phyloP scores from a whole-genome alignment of 257 asterid genomes.

The Petunia secreta region DNA sequence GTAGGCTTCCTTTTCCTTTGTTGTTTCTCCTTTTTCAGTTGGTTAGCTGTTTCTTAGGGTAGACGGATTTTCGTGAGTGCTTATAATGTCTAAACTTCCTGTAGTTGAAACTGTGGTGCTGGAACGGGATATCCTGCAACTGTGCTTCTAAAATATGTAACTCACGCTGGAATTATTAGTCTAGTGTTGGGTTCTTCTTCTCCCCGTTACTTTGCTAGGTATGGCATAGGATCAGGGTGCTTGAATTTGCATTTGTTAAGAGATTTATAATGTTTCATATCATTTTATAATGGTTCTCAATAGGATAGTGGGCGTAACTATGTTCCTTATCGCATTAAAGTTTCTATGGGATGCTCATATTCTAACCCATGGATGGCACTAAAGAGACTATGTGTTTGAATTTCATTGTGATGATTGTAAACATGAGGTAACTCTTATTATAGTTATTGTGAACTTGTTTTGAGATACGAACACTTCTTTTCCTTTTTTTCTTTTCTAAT shows the following conservation, averaged over 20 bases:
- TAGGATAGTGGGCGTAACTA: background rate
- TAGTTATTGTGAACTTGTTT: no score
- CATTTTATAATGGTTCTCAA: background rate
- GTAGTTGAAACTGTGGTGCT: conserved; percentile 63
- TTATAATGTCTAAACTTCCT: conserved; percentile 22
- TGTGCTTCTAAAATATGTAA: conserved; percentile 58
- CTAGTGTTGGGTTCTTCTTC: conserved; percentile 82
- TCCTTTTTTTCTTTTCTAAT: no score
- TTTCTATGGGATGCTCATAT: background rate
- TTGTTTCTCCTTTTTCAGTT: conserved; percentile 10
- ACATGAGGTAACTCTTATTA: no score
- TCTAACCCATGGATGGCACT: background rate
- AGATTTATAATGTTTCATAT: background rate
- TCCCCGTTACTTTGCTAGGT: conserved; percentile 60
- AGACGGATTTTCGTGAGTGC: conserved; percentile 26
- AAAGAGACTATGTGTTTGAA: background rate
- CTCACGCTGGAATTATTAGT: conserved; percentile 51
- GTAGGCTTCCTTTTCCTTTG: conserved; percentile 37
- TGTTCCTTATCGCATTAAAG: background rate
- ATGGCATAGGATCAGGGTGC: conserved; percentile 25
- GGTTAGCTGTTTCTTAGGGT: background rate
- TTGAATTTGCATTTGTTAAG: conserved; percentile 18
- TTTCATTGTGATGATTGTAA: background rate
- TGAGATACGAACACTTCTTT: no score
- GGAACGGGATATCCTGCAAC: conserved; percentile 81